Evolutionary conservation across 2,329 filamentous ascomycete species (phyloP).

Genomic region (Scytalidium lignicola): DNA sequence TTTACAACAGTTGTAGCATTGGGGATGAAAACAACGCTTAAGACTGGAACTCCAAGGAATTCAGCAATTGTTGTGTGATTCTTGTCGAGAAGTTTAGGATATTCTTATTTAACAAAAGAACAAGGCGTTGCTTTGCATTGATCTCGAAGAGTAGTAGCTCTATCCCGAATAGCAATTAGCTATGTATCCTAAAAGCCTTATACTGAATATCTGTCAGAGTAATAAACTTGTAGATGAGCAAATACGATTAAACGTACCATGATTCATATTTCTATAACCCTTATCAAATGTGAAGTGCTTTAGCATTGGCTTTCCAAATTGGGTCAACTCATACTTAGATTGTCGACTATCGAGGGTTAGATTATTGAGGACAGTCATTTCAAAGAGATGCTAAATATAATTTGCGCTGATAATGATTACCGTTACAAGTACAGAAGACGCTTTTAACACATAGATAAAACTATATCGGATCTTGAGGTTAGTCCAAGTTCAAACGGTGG

Average conservation of each 20-base stretch:
- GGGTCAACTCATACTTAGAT: slow-evolving; percentile 16
- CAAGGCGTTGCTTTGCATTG: slow-evolving; percentile 66
- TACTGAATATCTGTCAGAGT: not conserved
- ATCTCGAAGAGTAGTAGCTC: slow-evolving; percentile 61
- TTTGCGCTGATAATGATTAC: too few species aligned
- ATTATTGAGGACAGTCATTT: too few species aligned
- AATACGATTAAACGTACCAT: slow-evolving; percentile 20
- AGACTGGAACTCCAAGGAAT: slow-evolving; percentile 59
- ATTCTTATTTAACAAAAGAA: slow-evolving; percentile 67
- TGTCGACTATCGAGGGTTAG: not conserved
- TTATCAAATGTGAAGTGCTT: slow-evolving; percentile 29
- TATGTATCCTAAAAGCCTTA: slow-evolving; percentile 73
- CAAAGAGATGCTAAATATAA: too few species aligned
- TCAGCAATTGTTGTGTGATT: slow-evolving; percentile 59
- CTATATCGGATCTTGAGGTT: too few species aligned
- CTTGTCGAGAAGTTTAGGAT: slow-evolving; percentile 56
- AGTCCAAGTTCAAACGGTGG: too few species aligned
- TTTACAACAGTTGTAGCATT: slow-evolving; percentile 80
- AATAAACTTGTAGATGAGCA: not conserved
- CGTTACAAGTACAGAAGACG: too few species aligned
- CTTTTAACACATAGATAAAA: too few species aligned
- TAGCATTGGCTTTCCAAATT: slow-evolving; percentile 28
- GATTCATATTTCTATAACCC: slow-evolving; percentile 30
- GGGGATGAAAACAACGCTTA: slow-evolving; percentile 69
- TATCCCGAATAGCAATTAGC: slow-evolving; percentile 55